Percentiles rank a stretch among this genome's conserved stretches.
These are phyloP conservation scores for Trametes elegans DNA, from an alignment of 768 basidiomycete genomes.

Conservation along the genomic window DNA sequence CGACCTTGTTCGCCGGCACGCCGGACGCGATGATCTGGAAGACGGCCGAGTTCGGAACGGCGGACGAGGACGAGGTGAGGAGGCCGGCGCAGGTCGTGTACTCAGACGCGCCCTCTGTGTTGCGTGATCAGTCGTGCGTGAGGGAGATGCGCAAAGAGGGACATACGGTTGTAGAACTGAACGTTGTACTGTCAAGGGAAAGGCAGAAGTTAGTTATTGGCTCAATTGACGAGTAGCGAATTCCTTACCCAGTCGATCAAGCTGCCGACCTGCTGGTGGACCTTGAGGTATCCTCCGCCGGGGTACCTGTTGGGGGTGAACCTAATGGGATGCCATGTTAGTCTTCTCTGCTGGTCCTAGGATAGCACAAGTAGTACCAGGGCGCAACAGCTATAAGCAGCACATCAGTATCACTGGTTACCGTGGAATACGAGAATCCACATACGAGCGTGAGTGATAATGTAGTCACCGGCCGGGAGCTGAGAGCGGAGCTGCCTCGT, in stretches of 20 bases:
- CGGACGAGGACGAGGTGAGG: slow-evolving; percentile 52
- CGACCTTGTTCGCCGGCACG: slow-evolving; percentile 46
- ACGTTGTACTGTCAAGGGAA: slow-evolving; percentile 42
- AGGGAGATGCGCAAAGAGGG: background rate
- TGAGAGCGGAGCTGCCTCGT: slow-evolving; percentile 35
- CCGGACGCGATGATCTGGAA: slow-evolving; percentile 53
- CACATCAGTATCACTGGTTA: background rate
- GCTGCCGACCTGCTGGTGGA: slow-evolving; percentile 38
- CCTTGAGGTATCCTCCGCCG: slow-evolving; percentile 41
- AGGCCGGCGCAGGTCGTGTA: slow-evolving; percentile 65
- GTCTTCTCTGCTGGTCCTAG: background rate
- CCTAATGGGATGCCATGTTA: slow-evolving; percentile 18
- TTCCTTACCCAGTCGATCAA: slow-evolving; percentile 47
- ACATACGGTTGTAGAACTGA: slow-evolving; percentile 39
- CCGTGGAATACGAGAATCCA: background rate
- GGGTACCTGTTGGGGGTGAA: slow-evolving; percentile 36
- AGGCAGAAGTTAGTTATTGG: no score
- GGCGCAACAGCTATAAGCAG: slow-evolving; percentile 40
- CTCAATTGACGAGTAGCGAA: no score
- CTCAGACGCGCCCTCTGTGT: slow-evolving; percentile 55
- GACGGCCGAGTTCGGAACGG: slow-evolving; percentile 60
- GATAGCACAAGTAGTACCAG: slow-evolving; percentile 32
- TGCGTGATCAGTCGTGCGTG: background rate
- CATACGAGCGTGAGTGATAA: slow-evolving; percentile 38
- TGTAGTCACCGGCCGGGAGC: slow-evolving; percentile 35